Evolutionary conservation across 176 grass and related monocot species (phyloP), one percentile per base, ranked within the genome.

Genomic region (Ensete glaucum): DNA sequence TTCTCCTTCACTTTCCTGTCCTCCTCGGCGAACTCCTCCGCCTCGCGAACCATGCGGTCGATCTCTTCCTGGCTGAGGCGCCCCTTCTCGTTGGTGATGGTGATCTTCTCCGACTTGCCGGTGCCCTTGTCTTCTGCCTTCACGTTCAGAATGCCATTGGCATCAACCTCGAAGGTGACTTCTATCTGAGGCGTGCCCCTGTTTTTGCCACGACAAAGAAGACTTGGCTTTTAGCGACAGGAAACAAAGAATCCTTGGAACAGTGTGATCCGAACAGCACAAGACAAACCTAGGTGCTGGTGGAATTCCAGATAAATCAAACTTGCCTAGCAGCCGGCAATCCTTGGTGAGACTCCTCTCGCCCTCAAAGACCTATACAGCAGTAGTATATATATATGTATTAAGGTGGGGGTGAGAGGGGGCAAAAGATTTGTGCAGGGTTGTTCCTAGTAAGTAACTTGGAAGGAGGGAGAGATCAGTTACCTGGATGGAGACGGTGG

Each of bases 311-410:
- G 77, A 81, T 2, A 93, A 80, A 72, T 93, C 87, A 63, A 89
- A 93, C 64, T 81, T 89, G 21, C 79, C 90, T 0, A 89, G 87
- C 58, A 87, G 73, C n/a, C 51, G 82, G 73, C 82, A 85, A 84
- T 87, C 82, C 76, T 85, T 89, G 0, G 87, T 93, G 73, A 93
- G 80, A 83, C 79, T 93, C 78, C 87, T 82, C 73, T 89, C 84
- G 50, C 90, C 90, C 77, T 89, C 84, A 54, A 87, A 92, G 12
- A 87, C 81, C 85, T 87, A 62, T 19, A 79, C 0, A 29, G 19
- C 64, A 71, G 62, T 13, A 17, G 20, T 56, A 50, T 57, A 52
- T 15, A 29, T 29, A 29, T 4, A 60, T 20, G 9, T 60, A 60
- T 60, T 23, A 23, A 23, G 22, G 0, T 23, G 22, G 22, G 22